phyloP scores from a whole-genome alignment of 2,329 filamentous ascomycete species.

The Ophioceras dolichostomum region DNA sequence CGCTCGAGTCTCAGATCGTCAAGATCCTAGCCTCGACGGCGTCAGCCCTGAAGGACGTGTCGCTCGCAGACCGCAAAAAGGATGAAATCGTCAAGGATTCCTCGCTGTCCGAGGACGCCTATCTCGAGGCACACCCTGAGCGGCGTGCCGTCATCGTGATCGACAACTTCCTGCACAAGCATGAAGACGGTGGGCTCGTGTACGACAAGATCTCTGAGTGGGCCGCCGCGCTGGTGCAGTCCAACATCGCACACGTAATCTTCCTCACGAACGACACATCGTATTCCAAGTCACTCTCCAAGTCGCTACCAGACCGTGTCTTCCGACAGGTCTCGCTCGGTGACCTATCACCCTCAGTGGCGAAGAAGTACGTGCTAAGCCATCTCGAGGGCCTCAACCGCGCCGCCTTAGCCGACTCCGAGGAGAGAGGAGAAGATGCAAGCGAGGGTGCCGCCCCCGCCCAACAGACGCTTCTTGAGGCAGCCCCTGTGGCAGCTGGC shows the following conservation, averaged over 20 bases:
- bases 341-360: conserved; percentile 75
- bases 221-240: conserved; percentile 74
- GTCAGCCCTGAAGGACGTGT: conserved; percentile 65
- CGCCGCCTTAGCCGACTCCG: conserved; percentile 13
- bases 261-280: conserved; percentile 86
- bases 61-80: conserved; percentile 56
- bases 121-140: conserved; percentile 81
- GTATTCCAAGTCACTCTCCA: conserved; percentile 76
- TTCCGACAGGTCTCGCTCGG: conserved; percentile 79
- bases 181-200: conserved; percentile 46
- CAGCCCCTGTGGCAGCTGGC: no score
- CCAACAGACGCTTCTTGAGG: background rate
- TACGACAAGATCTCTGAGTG: conserved; percentile 80
- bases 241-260: conserved; percentile 85
- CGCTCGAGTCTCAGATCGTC: conserved; percentile 72
- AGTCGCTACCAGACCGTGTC: conserved; percentile 79
- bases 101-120: conserved; percentile 68
- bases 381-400: conserved; percentile 49
- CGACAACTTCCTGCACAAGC: conserved; percentile 83
- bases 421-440: conserved; percentile 15
- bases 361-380: conserved; percentile 79
- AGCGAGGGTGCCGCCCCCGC: conserved; percentile 8
- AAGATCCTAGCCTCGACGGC: conserved; percentile 85
- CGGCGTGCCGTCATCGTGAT: conserved; percentile 72
- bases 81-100: conserved; percentile 54